Conservation (phyloP, 768 basidiomycete genomes). For the Boletus edulis region DNA sequence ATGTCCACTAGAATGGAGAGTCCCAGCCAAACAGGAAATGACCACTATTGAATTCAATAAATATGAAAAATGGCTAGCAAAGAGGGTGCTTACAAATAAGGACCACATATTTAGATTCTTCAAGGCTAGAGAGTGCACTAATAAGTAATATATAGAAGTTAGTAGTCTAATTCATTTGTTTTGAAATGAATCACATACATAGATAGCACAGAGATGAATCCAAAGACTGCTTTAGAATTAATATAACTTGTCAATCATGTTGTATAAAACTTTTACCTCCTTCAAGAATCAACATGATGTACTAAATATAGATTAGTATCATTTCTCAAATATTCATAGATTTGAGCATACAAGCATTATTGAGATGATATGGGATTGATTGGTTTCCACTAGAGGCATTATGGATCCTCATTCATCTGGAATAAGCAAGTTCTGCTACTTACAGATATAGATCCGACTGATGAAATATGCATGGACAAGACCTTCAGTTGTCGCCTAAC, state of each 20-base stretch:
- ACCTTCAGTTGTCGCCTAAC: constrained; percentile 16
- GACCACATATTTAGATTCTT: neutral
- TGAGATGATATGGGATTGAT: neutral
- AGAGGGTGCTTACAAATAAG: neutral
- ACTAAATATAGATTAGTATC: constrained; percentile 7
- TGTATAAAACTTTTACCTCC: constrained; percentile 8
- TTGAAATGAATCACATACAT: constrained; percentile 11
- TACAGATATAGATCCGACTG: constrained; percentile 23
- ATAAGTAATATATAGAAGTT: neutral
- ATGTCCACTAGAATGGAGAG: constrained; percentile 18
- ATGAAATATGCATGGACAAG: constrained; percentile 25
- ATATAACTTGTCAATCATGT: neutral
- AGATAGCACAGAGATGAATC: neutral
- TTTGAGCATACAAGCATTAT: constrained; percentile 17
- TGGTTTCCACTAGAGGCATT: constrained; percentile 8
- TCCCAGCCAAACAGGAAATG: constrained; percentile 20
- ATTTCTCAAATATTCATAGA: neutral
- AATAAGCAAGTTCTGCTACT: neutral
- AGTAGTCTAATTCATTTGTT: neutral
- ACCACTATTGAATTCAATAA: constrained; percentile 14
- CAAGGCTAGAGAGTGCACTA: neutral
- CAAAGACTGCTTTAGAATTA: constrained; percentile 19
- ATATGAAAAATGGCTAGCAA: neutral
- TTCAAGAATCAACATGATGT: constrained; percentile 17
- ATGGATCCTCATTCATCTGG: neutral